Evolutionary conservation across 2,329 filamentous ascomycete species (phyloP).

Genomic region (Verticillium zaregamsianum): DNA sequence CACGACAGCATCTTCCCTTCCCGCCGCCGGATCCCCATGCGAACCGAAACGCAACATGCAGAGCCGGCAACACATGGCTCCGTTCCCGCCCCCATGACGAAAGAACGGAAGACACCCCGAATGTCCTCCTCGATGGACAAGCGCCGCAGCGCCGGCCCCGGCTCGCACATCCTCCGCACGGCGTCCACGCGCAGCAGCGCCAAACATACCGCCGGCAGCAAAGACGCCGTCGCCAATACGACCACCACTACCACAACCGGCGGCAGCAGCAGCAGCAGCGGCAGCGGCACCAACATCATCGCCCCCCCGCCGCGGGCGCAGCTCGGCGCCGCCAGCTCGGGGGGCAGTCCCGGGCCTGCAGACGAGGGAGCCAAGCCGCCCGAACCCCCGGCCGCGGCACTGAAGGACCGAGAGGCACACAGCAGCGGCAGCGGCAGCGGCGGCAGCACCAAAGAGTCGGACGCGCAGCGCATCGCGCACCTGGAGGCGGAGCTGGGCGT

Average conservation of each 20-base stretch:
- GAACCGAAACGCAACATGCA: conserved; percentile 9
- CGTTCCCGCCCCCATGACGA: conserved; percentile 12
- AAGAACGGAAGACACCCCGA: conserved; percentile 14
- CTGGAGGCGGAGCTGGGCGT: conserved; percentile 48
- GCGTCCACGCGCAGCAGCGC: conserved; percentile 18
- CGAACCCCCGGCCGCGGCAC: conserved; percentile 7
- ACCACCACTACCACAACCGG: conserved; percentile 18
- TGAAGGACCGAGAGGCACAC: conserved; percentile 1
- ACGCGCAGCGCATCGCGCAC: conserved; percentile 40
- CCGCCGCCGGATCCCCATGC: background rate
- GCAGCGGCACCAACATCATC: conserved; percentile 26
- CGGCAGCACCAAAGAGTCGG: conserved; percentile 19
- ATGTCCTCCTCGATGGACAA: conserved; percentile 31
- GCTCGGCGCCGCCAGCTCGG: conserved; percentile 29
- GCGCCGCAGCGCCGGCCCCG: conserved; percentile 29
- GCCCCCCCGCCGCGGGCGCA: conserved; percentile 34
- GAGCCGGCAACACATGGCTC: conserved; percentile 5
- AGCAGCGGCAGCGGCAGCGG: conserved; percentile 15
- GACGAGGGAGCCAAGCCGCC: conserved; percentile 8
- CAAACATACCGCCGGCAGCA: conserved; percentile 24
- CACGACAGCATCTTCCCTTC: background rate
- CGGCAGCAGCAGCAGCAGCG: conserved; percentile 14
- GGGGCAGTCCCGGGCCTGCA: conserved; percentile 20
- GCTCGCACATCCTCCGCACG: conserved; percentile 24
- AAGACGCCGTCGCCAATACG: conserved; percentile 18